These are phyloP conservation scores for Penicillium arizonense DNA, from an alignment of 495 filamentous ascomycete species.

Conservation along the genomic window DNA sequence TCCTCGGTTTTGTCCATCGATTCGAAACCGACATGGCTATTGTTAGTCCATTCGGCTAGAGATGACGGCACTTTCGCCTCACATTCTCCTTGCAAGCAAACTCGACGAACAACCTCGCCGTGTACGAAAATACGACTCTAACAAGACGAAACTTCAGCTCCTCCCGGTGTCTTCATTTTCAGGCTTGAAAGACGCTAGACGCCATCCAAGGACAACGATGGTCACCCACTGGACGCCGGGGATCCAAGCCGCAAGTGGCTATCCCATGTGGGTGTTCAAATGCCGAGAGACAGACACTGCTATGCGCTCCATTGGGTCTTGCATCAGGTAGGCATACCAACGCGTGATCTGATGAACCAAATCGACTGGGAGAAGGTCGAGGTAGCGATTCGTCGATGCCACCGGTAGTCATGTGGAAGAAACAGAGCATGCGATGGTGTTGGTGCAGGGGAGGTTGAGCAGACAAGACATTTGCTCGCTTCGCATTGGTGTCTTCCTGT, in stretches of 20 bases:
- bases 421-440: not conserved
- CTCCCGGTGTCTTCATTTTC: not conserved
- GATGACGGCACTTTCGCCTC: not conserved
- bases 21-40: not conserved
- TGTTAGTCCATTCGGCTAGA: not conserved
- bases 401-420: not conserved
- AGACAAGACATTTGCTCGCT: not conserved
- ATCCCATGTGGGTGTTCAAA: not conserved
- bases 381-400: not conserved
- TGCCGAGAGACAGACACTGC: not conserved
- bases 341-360: not conserved
- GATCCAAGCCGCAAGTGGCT: not conserved
- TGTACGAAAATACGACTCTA: too few relatives aligned
- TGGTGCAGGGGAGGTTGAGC: not conserved
- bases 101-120: too few relatives aligned
- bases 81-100: not conserved
- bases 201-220: not conserved
- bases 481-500: not conserved
- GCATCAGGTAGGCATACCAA: not conserved
- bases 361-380: not conserved
- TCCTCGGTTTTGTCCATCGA: not conserved
- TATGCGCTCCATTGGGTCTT: not conserved
- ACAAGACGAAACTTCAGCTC: too few relatives aligned
- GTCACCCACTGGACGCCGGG: not conserved
- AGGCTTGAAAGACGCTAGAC: not conserved